Evolutionary conservation across 75 land plant species (phyloP).

Genomic region (Isoetes taiwanensis): DNA sequence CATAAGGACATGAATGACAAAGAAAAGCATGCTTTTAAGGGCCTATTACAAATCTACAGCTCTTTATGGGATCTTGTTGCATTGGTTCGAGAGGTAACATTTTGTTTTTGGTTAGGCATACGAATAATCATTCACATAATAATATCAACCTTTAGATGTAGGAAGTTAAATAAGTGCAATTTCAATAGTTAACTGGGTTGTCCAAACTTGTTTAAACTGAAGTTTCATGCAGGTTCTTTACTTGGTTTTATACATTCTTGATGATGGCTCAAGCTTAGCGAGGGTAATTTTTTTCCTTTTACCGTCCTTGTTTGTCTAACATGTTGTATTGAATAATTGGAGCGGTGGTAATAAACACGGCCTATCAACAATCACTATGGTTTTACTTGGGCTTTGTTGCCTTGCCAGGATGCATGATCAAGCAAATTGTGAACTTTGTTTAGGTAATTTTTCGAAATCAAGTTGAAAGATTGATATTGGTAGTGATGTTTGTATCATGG

Average conservation of each 20-base stretch:
- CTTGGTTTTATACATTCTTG: constrained; percentile 58
- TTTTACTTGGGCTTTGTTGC: constrained; percentile 27
- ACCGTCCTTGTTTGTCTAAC: neutral
- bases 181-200: no score
- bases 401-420: constrained; percentile 76
- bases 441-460: no score
- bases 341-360: constrained; percentile 33
- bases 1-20: constrained; percentile 97
- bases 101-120: no score
- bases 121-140: no score
- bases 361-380: constrained; percentile 19
- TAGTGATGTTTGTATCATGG: no score
- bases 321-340: no score
- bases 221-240: constrained; percentile 59
- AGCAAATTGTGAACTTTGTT: constrained; percentile 82
- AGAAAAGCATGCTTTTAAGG: constrained; percentile 64
- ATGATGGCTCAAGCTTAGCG: constrained; percentile 14
- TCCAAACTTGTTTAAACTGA: no score
- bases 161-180: no score
- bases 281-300: neutral
- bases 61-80: constrained; percentile 86
- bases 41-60: constrained; percentile 66
- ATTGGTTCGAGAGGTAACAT: constrained; percentile 83
- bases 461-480: no score
- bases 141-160: no score